Evolutionary conservation across 2,329 filamentous ascomycete genomes (phyloP), one percentile per base, ranked within the genome.

Genomic region (Didymella segeticola): DNA sequence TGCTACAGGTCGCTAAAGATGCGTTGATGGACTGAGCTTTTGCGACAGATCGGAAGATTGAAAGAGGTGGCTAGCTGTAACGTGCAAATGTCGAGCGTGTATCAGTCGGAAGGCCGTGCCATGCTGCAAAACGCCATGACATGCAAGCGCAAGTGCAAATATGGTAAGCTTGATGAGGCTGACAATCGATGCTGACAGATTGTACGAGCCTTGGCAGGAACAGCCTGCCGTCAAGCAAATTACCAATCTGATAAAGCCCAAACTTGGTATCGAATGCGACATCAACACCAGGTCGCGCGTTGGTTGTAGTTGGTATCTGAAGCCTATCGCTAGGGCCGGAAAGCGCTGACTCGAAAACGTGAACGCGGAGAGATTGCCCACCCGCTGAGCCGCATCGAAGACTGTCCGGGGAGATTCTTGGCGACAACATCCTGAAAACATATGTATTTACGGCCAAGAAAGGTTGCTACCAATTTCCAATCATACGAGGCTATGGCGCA

Each of bases 1-100:
- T 61, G 10, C 37, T 47, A 1, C 46, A 54, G 14, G 23, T 49
- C 7, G 38, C 45, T 43, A 45, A 48, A n/a, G 43, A 39, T 12
- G 33, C 48, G 7, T 33, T 34, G 45, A 54, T 54, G 51, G 22
- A 34, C 25, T 45, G 39, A 5, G 22, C 17, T 1, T n/a, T 20
- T 5, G 4, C 38, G 30, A 53, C 30, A 17, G 25, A 37, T 11
- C 9, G 31, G 9, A n/a, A 15, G 20, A 11, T 15, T 15, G 11
- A 1, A 14, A 34, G 22, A 14, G 29, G 36, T 48, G n/a, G 34
- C 27, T 41, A 6, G 27, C 19, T 27, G 19, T 42, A n/a, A n/a
- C n/a, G n/a, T n/a, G n/a, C n/a, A n/a, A n/a, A n/a, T n/a, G n/a
- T n/a, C n/a, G n/a, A n/a, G n/a, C n/a, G n/a, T n/a, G n/a, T n/a